phyloP scores from a whole-genome alignment of 2,329 filamentous ascomycete species.

The Neospermospora avenae region DNA sequence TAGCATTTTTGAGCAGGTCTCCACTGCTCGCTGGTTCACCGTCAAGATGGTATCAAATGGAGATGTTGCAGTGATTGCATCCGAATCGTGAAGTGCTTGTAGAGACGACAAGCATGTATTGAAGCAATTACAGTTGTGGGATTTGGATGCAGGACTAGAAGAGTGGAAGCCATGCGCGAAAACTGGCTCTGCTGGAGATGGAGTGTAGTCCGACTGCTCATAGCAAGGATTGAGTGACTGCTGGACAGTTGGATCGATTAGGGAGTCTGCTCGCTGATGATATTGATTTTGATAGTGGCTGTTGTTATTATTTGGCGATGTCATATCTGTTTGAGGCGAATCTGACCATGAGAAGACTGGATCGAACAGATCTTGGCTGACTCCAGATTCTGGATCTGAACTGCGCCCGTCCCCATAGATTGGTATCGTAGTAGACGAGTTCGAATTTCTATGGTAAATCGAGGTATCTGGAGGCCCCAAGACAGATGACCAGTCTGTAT shows the following conservation, averaged over 20 bases:
- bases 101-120: constrained; percentile 45
- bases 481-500: constrained; percentile 13
- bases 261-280: constrained; percentile 13
- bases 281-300: neutral
- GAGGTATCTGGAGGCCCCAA: constrained; percentile 3
- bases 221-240: constrained; percentile 17
- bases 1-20: constrained; percentile 47
- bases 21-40: constrained; percentile 47
- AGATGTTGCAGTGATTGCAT: constrained; percentile 38
- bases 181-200: neutral
- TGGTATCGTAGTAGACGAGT: constrained; percentile 12
- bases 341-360: constrained; percentile 9
- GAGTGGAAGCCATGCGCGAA: constrained; percentile 4
- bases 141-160: constrained; percentile 3
- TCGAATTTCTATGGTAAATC: constrained; percentile 10
- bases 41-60: constrained; percentile 45
- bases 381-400: constrained; percentile 10
- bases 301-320: constrained; percentile 12
- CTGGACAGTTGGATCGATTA: constrained; percentile 12
- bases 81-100: constrained; percentile 45
- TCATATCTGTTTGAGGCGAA: constrained; percentile 6
- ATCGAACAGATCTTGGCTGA: constrained; percentile 20
- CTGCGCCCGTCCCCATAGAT: constrained; percentile 10
- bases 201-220: constrained; percentile 16
- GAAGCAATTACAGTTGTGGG: constrained; percentile 44